phyloP scores from a whole-genome alignment of 345 rosid species.

The Erysimum cheiranthoides region DNA sequence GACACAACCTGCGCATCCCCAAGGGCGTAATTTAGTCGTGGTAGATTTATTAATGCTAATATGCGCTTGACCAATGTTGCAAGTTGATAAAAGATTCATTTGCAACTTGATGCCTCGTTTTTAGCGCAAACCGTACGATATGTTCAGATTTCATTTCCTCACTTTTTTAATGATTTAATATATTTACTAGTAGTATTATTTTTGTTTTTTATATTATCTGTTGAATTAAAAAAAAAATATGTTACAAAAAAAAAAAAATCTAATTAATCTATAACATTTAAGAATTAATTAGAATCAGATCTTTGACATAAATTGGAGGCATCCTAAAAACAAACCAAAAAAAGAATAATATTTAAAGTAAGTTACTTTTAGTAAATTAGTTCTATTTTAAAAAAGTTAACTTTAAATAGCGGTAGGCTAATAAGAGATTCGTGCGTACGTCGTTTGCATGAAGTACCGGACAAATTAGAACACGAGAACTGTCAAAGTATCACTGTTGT shows the following conservation, averaged over 20 bases:
- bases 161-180: neutral
- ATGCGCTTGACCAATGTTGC: slow-evolving; percentile 31
- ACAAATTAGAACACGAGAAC: slow-evolving; percentile 33
- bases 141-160: slow-evolving; percentile 11
- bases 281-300: slow-evolving; percentile 27
- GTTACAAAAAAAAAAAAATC: too few species aligned
- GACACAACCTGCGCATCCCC: slow-evolving; percentile 62
- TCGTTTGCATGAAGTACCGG: slow-evolving; percentile 43
- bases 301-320: slow-evolving; percentile 38
- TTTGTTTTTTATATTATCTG: slow-evolving; percentile 5
- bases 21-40: slow-evolving; percentile 3
- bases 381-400: neutral
- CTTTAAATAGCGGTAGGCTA: slow-evolving; percentile 28
- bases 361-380: slow-evolving; percentile 1
- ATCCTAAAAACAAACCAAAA: slow-evolving; percentile 2
- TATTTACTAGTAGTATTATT: neutral
- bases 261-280: too few species aligned
- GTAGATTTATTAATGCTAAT: neutral
- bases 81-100: slow-evolving; percentile 11
- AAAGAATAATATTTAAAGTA: slow-evolving; percentile 30
- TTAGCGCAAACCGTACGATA: slow-evolving; percentile 19
- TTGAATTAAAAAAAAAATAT: too few species aligned
- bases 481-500: neutral
- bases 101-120: slow-evolving; percentile 44
- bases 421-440: slow-evolving; percentile 40